Evolutionary conservation across 2,329 filamentous ascomycete species (phyloP), one percentile per base, ranked within the genome.

Genomic region (Fusarium coicis): DNA sequence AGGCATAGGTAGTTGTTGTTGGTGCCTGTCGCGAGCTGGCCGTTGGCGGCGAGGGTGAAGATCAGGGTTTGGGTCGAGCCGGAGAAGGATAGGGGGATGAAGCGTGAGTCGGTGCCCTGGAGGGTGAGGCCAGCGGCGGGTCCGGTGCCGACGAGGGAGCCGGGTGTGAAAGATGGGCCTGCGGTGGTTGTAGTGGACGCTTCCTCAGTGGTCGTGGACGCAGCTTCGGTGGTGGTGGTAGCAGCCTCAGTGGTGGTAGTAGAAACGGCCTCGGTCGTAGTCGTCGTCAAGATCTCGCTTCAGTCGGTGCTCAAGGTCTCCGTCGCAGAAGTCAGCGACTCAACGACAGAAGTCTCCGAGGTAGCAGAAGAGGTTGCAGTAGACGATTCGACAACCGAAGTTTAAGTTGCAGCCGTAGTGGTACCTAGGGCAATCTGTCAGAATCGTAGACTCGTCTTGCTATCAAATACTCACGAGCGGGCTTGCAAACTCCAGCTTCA

Each of bases 401-500:
- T 30, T 3, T 36, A 55, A 40, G 47, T 30, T 3, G 36, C 11
- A 4, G 19, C 8, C 2, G 59, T 19, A 10, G 60, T 57, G 3
- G 42, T 66, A 6, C n/a, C 63, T 43, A 15, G 7, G 12, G 4
- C 7, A 37, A 57, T 3, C 4, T 12, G 11, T 57, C 6, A 57
- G 43, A 11, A 10, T 28, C 7, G 7, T 8, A 3, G 11, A 23
- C 1, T 37, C 3, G 5, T 8, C 5, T 21, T 4, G 1, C 4
- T 28, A 7, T 0, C 4, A 11, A 4, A 2, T 18, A 58, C 63
- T 65, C 26, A 58, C 49, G 43, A 19, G 36, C 42, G 1, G 60
- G 63, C 5, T 66, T 66, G 37, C 63, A 66, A 23, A 65, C 60
- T 21, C 49, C 63, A 28, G 63, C 63, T 39, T 66, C 43, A 32